These are phyloP conservation scores for Populus nigra DNA, from an alignment of 345 rosid species.

Conservation along the genomic window DNA sequence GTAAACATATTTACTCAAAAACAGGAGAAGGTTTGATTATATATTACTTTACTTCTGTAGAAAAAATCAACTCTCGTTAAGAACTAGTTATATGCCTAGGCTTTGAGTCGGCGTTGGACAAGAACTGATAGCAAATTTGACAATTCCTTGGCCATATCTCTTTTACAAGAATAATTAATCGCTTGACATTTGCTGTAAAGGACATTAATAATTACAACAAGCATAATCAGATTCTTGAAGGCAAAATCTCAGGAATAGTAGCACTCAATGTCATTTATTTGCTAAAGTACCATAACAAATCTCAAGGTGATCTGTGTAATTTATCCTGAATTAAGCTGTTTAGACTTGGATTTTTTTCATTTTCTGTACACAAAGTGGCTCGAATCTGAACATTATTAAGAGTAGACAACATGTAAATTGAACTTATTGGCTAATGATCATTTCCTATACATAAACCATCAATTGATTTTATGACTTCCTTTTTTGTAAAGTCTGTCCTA, in stretches of 20 bases:
- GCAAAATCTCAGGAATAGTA: background rate
- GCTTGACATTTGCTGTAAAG: background rate
- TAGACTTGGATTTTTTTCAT: too few species aligned
- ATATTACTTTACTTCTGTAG: background rate
- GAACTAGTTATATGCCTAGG: background rate
- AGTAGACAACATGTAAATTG: background rate
- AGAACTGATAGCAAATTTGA: background rate
- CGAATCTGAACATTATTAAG: background rate
- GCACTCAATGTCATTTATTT: background rate
- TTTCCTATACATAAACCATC: background rate
- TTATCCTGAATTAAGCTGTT: too few species aligned
- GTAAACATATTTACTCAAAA: slow-evolving; percentile 9
- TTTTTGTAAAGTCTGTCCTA: background rate
- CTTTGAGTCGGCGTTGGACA: slow-evolving; percentile 7
- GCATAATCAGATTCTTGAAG: too few species aligned
- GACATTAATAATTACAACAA: background rate
- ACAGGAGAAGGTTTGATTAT: background rate
- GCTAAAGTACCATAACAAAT: background rate
- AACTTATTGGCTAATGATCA: background rate
- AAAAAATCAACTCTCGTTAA: background rate
- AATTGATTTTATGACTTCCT: background rate
- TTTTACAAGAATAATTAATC: background rate
- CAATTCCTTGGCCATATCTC: background rate
- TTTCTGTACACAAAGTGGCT: background rate
- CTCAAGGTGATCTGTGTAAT: too few species aligned